Evolutionary conservation across 192 early-diverging fungal genomes (phyloP), one percentile per base, ranked within the genome.

Genomic region (Coemansia sp.): DNA sequence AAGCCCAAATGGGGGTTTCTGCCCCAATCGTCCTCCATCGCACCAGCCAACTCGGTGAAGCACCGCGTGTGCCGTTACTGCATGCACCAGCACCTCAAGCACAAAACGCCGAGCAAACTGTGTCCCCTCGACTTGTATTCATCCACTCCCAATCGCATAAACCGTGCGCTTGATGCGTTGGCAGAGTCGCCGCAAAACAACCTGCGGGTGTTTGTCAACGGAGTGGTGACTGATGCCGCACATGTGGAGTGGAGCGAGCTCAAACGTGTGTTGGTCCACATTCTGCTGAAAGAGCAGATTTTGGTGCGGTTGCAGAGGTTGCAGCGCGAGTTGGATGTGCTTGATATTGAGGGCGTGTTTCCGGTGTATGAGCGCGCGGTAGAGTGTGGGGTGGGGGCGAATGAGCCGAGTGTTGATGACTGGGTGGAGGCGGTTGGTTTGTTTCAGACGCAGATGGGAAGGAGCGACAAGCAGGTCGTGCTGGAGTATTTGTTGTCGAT

Each of bases 1-100:
- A 88, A 88, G 84, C 89, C 89, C 55, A 91, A 91, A 57, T 91
- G 89, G 88, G 88, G 87, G 16, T 89, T 88, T 54, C 63, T 91
- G 13, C 83, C 88, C 10, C 61, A 37, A 10, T 83, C 87, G 2
- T 14, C 56, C 24, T 65, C 59, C 19, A 75, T 89, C 13, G 57
- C 69, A 0, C 43, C 60, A 2, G 61, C 75, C 22, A 64, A 53
- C 14, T 26, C 49, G 22, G 77, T 85, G 29, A 91, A 89, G 62
- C 66, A 56, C 14, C 72, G 75, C 13, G 84, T 85, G 11, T 93
- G 91, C 54, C 86, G 88, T 4, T 89, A 85, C 66, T 93, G 91
- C 71, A 89, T 93, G 89, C 84, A 93, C 56, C 85, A 91, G 59
- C 61, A 84, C 32, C 64, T 57, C 12, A 89, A 91, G 67, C 68